Evolutionary conservation across 768 basidiomycete genomes (phyloP), one percentile per base, ranked within the genome.

Genomic region (Boletus sp.): DNA sequence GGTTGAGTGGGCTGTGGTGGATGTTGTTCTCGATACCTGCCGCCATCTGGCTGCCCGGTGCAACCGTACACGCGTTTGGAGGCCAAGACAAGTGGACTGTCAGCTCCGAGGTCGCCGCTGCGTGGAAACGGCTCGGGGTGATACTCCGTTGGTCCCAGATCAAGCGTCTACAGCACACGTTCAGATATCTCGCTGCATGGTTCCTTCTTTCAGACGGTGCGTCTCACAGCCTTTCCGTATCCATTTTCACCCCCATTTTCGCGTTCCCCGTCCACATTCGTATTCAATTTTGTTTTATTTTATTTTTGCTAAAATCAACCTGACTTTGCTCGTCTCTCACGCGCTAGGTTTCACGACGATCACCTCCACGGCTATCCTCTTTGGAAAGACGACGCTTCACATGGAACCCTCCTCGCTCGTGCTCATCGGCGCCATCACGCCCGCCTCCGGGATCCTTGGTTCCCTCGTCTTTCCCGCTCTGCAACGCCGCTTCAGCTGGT

Each of bases 161-260:
- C 38, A 80, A 80, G 67, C 80, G 80, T 49, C 75, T 98, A 15
- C 79, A 80, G 30, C 87, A 93, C 64, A 93, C 94, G 1, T 98
- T 95, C 76, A 80, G 80, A 60, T 98, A 92, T 63, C 84, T 98
- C 40, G 81, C 85, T 6, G 93, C 96, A 0, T 98, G 95, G 94
- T 95, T 97, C 68, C 78, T 98, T 13, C 81, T 98, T 23, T 92
- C 90, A 1, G 95, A 98, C 63, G 91, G 93, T 90, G 49, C 41
- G 81, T 70, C 30, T 25, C 9, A 14, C 7, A 45, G 11, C 4
- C 10, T 11, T 30, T 44, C 8, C 17, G 11, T 17, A 17, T 44
- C n/a, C 33, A 17, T 5, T 2, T n/a, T 19, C 23, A 38, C 27
- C 3, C 3, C 27, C 17, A 19, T 19, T 9, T 45, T 32, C 14